phyloP scores from a whole-genome alignment of 345 rosid species.

The Eucalyptus leucophloia region DNA sequence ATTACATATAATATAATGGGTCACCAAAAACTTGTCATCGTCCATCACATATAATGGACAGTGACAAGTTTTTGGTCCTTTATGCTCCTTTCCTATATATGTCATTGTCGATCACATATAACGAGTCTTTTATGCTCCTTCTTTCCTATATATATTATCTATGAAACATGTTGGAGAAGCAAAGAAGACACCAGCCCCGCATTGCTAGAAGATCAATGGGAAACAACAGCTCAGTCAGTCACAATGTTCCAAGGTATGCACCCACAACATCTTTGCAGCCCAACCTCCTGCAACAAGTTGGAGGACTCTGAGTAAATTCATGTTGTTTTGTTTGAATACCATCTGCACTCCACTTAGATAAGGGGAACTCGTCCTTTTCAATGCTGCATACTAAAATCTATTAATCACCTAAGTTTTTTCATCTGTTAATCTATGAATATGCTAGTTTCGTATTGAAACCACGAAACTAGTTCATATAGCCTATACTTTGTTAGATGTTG shows the following conservation, averaged over 20 bases:
- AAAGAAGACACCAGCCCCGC: neutral
- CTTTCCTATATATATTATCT: too few relatives aligned
- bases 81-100: too few relatives aligned
- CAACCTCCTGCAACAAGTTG: neutral
- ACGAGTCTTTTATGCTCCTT: rapidly evolving
- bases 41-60: too few relatives aligned
- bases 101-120: too few relatives aligned
- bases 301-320: neutral
- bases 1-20: too few relatives aligned
- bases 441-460: rapidly evolving
- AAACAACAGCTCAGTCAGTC: neutral
- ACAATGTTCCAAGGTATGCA: rapidly evolving
- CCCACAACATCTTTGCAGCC: rapidly evolving
- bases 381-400: rapidly evolving
- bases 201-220: neutral
- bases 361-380: neutral
- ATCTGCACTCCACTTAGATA: neutral
- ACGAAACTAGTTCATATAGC: too few relatives aligned
- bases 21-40: too few relatives aligned
- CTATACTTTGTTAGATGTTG: rapidly evolving
- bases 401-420: rapidly evolving
- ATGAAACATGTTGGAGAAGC: neutral
- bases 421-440: too few relatives aligned
- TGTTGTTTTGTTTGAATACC: neutral
- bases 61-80: too few relatives aligned